These are phyloP conservation scores for Tolypocladium endophyticum DNA, from an alignment of 2,329 filamentous ascomycete species.

Conservation along the genomic window DNA sequence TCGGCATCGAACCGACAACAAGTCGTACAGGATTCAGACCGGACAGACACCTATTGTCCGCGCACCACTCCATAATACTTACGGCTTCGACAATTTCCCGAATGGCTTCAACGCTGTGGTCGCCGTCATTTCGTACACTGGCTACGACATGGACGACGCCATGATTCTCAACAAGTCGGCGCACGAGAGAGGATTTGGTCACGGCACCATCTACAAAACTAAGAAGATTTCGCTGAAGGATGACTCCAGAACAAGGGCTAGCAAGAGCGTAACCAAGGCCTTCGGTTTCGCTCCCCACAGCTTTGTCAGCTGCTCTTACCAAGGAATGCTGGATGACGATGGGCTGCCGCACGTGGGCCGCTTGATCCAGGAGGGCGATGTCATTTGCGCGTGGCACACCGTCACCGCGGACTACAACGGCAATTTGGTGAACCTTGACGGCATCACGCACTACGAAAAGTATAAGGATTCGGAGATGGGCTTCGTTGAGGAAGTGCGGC, in stretches of 20 bases:
- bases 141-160: constrained; percentile 99
- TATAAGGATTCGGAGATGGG: constrained; percentile 88
- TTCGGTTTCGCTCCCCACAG: constrained; percentile 84
- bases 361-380: constrained; percentile 67
- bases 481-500: constrained; percentile 84
- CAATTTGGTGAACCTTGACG: constrained; percentile 75
- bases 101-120: constrained; percentile 94
- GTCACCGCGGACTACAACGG: constrained; percentile 72
- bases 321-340: constrained; percentile 71
- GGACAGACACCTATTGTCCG: constrained; percentile 92
- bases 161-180: constrained; percentile 99
- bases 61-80: constrained; percentile 86
- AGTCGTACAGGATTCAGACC: constrained; percentile 87
- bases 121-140: constrained; percentile 96
- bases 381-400: constrained; percentile 81
- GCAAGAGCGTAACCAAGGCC: constrained; percentile 63
- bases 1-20: constrained; percentile 89
- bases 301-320: constrained; percentile 58
- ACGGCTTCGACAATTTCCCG: constrained; percentile 95
- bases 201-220: constrained; percentile 96
- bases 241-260: constrained; percentile 55
- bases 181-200: constrained; percentile 88
- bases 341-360: constrained; percentile 75
- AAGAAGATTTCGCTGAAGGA: constrained; percentile 85
- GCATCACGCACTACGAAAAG: constrained; percentile 76